Base-by-base conservation (phyloP, 2,329 filamentous ascomycete species). In the Drechslerella coelobrocha region DNA sequence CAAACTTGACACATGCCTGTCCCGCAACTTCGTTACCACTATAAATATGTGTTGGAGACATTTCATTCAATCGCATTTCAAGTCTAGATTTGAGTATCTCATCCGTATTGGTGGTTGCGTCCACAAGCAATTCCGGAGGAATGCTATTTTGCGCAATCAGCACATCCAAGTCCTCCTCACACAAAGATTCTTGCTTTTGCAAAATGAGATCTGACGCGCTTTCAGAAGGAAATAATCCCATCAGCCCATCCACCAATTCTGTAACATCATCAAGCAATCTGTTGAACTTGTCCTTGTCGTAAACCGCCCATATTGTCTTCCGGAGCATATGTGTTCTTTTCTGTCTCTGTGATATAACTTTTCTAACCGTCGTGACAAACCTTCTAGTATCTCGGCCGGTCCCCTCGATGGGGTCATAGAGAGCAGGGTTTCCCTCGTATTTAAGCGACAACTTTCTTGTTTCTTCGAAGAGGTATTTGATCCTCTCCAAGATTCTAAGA, bases 281-380 rank as follows among this genome's bases (percentile, higher is more conserved):
- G 10, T 39, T 60, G 17, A 60, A 51, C 10, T 26, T 51, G 6
- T 60, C 56, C 21, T 51, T 60, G 26, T 60, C 56, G 29, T 60
- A 60, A 14, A 60, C 56, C 21, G 56, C 56, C 56, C 56, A 60
- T 1, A 51, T 23, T 10, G 56, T 60, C 27, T 41, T 60, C n/a
- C 31, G 39, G 26, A 51, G 19, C 8, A 51, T 17, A n/a, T 45
- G 17, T 12, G 56, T 29, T 21, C 29, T 8, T 24, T 51, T 60
- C 21, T 60, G 56, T 39, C 56, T 50, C 31, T 51, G 26, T 6
- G 8, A 31, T 5, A 51, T 39, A 7, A 60, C 19, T 37, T 60
- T 60, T 34, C 43, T 27, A 19, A 60, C 19, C 6, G 55, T 45
- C 2, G 26, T 21, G 21, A 48, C 55, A 14, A 60, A 41, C 2